Conservation (phyloP, 23 red algal genomes). For the Agarophyton chilense region DNA sequence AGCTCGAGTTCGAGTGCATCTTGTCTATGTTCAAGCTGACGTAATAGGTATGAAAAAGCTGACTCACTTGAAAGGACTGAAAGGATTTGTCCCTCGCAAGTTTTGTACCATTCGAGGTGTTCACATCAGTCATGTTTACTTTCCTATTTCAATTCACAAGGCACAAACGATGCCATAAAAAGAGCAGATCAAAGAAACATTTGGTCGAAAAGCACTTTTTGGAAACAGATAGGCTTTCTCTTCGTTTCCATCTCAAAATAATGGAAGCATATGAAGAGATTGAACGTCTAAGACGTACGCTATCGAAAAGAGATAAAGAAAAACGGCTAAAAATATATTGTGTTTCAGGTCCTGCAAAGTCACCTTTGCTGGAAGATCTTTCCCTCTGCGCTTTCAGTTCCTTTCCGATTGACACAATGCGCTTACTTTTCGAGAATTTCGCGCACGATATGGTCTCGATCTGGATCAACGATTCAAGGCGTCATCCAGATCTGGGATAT, state of each 20-base stretch:
- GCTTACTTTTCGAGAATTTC: not conserved
- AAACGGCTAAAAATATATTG: not conserved
- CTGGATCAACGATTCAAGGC: not conserved
- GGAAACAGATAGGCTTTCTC: too few relatives aligned
- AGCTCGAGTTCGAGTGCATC: not conserved
- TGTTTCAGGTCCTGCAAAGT: not conserved
- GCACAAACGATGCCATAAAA: too few relatives aligned
- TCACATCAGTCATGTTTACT: not conserved
- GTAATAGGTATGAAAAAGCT: conserved; percentile 7
- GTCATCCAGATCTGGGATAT: not conserved
- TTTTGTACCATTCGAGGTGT: not conserved
- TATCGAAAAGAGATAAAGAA: not conserved
- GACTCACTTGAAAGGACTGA: conserved; percentile 1
- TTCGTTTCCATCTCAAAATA: too few relatives aligned
- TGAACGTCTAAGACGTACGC: too few relatives aligned
- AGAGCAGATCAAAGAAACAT: not conserved
- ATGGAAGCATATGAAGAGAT: too few relatives aligned
- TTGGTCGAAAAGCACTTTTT: not conserved
- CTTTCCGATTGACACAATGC: not conserved
- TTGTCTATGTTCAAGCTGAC: not conserved
- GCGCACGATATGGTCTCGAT: not conserved
- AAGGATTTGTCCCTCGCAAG: not conserved
- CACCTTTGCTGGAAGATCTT: not conserved
- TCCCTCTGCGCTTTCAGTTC: not conserved
- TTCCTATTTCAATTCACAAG: not conserved